Conservation (phyloP, 805 yeast species). For the Lipomyces starkeyi region DNA sequence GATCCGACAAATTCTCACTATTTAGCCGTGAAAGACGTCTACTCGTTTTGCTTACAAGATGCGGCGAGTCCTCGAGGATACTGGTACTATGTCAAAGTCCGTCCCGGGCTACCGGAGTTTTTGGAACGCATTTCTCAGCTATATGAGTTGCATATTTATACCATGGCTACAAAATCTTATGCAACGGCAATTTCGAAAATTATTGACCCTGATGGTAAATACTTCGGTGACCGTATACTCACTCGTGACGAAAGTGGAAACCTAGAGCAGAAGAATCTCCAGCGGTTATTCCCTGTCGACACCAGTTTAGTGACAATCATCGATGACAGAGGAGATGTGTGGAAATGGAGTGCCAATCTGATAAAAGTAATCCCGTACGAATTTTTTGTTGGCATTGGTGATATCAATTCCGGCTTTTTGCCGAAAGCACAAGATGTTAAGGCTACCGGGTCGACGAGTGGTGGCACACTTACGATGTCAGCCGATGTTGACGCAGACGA, state of each 20-base stretch:
- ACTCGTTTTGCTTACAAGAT: conserved; percentile 77
- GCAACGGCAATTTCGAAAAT: conserved; percentile 88
- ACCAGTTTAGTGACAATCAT: conserved; percentile 95
- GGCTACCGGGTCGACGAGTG: conserved; percentile 17
- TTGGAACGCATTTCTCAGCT: conserved; percentile 64
- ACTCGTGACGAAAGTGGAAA: conserved; percentile 96
- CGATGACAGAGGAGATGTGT: conserved; percentile 97
- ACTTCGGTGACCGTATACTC: conserved; percentile 88
- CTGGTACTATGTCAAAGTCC: conserved; percentile 88
- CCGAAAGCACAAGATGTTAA: conserved; percentile 63
- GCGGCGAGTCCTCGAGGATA: conserved; percentile 47
- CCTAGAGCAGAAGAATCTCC: conserved; percentile 83
- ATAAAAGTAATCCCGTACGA: conserved; percentile 94
- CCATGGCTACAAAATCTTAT: conserved; percentile 97
- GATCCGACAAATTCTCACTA: conserved; percentile 87
- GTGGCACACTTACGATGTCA: conserved; percentile 33
- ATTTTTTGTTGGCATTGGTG: conserved; percentile 96
- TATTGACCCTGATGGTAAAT: conserved; percentile 85
- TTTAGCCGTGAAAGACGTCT: conserved; percentile 81
- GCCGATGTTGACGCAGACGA: conserved; percentile 3
- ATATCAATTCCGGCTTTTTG: conserved; percentile 88
- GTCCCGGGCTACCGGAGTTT: conserved; percentile 86
- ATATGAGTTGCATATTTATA: conserved; percentile 92
- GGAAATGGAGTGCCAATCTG: conserved; percentile 95
- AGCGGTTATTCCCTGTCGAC: conserved; percentile 90